A percentile compares a stretch with the other conserved stretches of the same genome.
Conservation (phyloP, 352 stramenopile genomes). For the Globisporangium nunn region DNA sequence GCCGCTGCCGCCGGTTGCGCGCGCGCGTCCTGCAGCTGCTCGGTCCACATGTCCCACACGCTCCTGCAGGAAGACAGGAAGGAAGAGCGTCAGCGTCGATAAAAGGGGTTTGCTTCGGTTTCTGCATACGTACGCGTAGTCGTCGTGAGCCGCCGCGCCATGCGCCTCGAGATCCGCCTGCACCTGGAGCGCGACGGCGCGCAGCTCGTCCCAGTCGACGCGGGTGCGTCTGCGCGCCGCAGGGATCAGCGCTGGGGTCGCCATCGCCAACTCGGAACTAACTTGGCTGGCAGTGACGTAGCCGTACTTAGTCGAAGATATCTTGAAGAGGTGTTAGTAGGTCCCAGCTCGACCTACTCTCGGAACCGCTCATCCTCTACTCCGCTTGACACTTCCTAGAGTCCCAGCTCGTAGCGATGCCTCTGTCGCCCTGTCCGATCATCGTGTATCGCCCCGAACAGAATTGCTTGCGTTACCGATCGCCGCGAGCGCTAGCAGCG, state of each 20-base stretch:
- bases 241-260: constrained; percentile 13
- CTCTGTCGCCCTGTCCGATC: too few species aligned
- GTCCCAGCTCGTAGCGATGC: too few species aligned
- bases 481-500: neutral
- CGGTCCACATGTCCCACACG: constrained; percentile 72
- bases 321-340: too few species aligned
- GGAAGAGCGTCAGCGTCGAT: too few species aligned
- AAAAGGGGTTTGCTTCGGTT: too few species aligned
- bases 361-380: too few species aligned
- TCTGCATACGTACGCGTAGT: constrained; percentile 44
- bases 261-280: neutral
- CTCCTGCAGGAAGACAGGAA: constrained; percentile 17
- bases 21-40: constrained; percentile 37
- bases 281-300: too few species aligned
- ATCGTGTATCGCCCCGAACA: too few species aligned
- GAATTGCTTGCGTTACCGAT: neutral
- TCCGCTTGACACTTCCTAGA: too few species aligned
- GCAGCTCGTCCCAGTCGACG: constrained; percentile 58
- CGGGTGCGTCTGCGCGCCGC: constrained; percentile 17
- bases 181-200: constrained; percentile 36
- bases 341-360: too few species aligned
- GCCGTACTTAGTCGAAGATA: too few species aligned
- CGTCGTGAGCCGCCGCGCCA: constrained; percentile 32
- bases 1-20: constrained; percentile 1
- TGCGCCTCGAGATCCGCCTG: constrained; percentile 59